A percentile compares a stretch with the other conserved stretches of the same genome.
phyloP scores from a whole-genome alignment of 345 rosid species.

The Lepidium sativum region DNA sequence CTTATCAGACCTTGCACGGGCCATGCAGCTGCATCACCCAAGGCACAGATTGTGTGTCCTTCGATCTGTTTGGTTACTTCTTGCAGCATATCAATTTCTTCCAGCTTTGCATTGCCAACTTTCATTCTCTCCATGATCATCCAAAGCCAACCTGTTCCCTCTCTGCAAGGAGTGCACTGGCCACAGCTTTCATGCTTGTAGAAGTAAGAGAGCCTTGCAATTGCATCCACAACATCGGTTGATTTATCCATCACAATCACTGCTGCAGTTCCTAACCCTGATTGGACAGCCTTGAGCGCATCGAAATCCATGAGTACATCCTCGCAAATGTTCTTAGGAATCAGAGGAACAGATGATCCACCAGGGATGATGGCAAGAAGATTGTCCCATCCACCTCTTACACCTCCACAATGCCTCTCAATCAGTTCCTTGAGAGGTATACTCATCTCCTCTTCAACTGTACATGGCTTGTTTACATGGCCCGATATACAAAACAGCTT shows the following conservation, averaged over 20 bases:
- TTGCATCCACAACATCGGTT: conserved; percentile 96
- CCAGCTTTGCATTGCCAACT: conserved; percentile 90
- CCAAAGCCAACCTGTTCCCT: conserved; percentile 99
- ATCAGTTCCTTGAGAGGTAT: conserved; percentile 86
- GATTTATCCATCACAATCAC: conserved; percentile 99
- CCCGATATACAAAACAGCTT: conserved; percentile 81
- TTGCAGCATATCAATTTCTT: conserved; percentile 98
- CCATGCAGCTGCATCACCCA: conserved; percentile 99
- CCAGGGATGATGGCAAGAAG: conserved; percentile 93
- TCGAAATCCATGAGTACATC: conserved; percentile 96
- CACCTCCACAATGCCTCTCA: conserved; percentile 94
- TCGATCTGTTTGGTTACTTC: conserved; percentile 97
- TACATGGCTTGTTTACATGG: conserved; percentile 93
- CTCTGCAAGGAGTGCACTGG: conserved; percentile 98
- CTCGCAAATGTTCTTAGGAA: conserved; percentile 78
- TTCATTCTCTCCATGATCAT: conserved; percentile 98
- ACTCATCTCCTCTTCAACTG: conserved; percentile 97
- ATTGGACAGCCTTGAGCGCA: conserved; percentile 93
- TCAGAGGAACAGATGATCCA: conserved; percentile 86
- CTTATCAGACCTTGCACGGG: conserved; percentile 96
- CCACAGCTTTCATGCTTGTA: conserved; percentile 99
- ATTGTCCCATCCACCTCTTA: conserved; percentile 97
- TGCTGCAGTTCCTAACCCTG: conserved; percentile 93
- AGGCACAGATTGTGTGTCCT: conserved; percentile 97
- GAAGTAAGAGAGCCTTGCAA: conserved; percentile 93